phyloP scores from a whole-genome alignment of 495 filamentous ascomycete genomes.

The Saxophila tyrrhenica region DNA sequence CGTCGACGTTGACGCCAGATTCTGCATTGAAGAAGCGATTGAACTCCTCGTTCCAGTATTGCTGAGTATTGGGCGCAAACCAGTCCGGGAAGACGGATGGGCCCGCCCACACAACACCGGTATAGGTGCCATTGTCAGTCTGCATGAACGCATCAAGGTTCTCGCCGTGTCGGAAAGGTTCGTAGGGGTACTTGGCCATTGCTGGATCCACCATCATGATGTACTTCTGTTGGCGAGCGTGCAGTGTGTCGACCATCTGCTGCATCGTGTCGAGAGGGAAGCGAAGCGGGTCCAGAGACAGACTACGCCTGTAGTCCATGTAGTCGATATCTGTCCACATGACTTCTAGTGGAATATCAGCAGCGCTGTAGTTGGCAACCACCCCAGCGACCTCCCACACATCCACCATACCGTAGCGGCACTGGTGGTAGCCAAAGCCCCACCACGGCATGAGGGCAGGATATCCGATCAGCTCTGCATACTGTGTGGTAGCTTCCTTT shows the following conservation, averaged over 20 bases:
- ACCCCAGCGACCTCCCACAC: slow-evolving; percentile 68
- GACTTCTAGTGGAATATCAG: slow-evolving; percentile 69
- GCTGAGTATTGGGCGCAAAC: slow-evolving; percentile 56
- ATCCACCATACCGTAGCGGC: slow-evolving; percentile 65
- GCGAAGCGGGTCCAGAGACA: slow-evolving; percentile 64
- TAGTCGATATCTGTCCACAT: slow-evolving; percentile 57
- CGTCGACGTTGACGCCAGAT: slow-evolving; percentile 68
- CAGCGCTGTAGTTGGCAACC: slow-evolving; percentile 65
- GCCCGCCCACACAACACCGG: slow-evolving; percentile 70
- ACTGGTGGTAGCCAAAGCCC: slow-evolving; percentile 75
- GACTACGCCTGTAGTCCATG: slow-evolving; percentile 41
- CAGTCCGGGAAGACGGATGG: slow-evolving; percentile 46
- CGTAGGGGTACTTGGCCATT: slow-evolving; percentile 43
- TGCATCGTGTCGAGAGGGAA: slow-evolving; percentile 59
- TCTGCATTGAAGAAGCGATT: slow-evolving; percentile 54
- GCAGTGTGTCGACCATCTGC: slow-evolving; percentile 57
- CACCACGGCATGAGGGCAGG: slow-evolving; percentile 66
- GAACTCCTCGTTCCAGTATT: slow-evolving; percentile 60
- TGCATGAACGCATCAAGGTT: background rate
- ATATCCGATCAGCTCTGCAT: background rate
- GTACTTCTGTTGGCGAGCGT: slow-evolving; percentile 64
- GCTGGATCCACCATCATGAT: slow-evolving; percentile 76
- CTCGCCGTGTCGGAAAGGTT: background rate
- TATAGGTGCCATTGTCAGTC: slow-evolving; percentile 53
- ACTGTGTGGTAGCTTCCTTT: slow-evolving; percentile 59